Percentiles rank a stretch among this genome's conserved stretches.
These are phyloP conservation scores for Salix udensis DNA, from an alignment of 345 rosid species.

Conservation along the genomic window DNA sequence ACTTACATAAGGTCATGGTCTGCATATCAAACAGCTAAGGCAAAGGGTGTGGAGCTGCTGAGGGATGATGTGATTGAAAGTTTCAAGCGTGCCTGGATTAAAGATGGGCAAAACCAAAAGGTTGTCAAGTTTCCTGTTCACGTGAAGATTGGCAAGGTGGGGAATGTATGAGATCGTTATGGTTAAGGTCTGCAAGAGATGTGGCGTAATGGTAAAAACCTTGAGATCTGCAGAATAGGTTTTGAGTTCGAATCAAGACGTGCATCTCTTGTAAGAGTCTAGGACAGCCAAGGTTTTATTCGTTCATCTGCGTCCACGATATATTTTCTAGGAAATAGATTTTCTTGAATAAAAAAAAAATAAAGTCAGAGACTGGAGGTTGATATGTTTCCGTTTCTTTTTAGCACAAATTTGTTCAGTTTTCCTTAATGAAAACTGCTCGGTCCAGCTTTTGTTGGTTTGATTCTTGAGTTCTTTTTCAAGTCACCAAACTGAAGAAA, in stretches of 20 bases:
- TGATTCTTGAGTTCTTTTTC: too few relatives aligned
- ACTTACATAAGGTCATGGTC: constrained; percentile 63
- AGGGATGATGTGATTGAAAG: constrained; percentile 31
- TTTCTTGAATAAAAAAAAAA: too few relatives aligned
- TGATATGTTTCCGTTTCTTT: neutral
- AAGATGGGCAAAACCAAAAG: constrained; percentile 39
- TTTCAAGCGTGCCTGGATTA: constrained; percentile 52
- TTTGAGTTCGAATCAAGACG: too few relatives aligned
- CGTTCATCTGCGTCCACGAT: too few relatives aligned
- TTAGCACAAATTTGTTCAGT: too few relatives aligned
- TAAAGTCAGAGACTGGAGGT: neutral
- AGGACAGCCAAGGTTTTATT: too few relatives aligned
- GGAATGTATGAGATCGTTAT: constrained; percentile 2
- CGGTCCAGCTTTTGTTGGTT: neutral
- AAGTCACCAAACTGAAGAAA: too few relatives aligned
- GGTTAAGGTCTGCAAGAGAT: too few relatives aligned
- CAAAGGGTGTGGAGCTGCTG: constrained; percentile 59
- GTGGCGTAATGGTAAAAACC: too few relatives aligned
- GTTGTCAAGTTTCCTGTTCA: constrained; percentile 51
- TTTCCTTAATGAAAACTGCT: neutral
- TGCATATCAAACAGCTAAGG: constrained; percentile 65
- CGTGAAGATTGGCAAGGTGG: constrained; percentile 63
- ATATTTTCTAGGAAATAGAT: too few relatives aligned
- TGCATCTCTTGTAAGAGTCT: too few relatives aligned
- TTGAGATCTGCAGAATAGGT: too few relatives aligned